Evolutionary conservation across 2,329 filamentous ascomycete genomes (phyloP).

Genomic region (Ramichloridium luteum): DNA sequence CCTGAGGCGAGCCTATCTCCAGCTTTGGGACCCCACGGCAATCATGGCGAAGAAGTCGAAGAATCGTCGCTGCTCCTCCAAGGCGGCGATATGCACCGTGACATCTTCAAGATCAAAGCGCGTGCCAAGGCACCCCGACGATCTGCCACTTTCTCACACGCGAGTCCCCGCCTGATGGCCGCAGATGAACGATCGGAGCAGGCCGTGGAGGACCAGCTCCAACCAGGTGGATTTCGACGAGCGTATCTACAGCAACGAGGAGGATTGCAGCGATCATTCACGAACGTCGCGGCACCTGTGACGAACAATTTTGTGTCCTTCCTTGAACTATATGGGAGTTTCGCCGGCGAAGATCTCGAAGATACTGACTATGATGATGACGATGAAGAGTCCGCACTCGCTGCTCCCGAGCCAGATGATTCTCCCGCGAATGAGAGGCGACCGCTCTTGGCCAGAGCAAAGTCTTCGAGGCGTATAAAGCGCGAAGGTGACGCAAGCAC

Average conservation of each 20-base stretch:
- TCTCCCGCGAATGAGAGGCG: constrained; percentile 45
- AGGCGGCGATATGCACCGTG: constrained; percentile 67
- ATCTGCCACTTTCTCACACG: constrained; percentile 53
- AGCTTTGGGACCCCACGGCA: constrained; percentile 3
- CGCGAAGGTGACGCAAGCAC: constrained; percentile 52
- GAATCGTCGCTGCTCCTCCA: constrained; percentile 56
- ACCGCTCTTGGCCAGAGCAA: constrained; percentile 46
- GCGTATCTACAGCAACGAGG: constrained; percentile 37
- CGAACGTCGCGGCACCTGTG: constrained; percentile 39
- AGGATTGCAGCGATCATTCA: constrained; percentile 31
- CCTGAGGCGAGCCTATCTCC: constrained; percentile 18
- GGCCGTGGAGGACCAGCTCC: constrained; percentile 33
- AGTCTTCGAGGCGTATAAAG: constrained; percentile 35
- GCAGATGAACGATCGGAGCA: constrained; percentile 16
- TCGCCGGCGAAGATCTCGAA: constrained; percentile 58
- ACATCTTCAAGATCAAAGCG: constrained; percentile 62
- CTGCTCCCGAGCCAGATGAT: constrained; percentile 36
- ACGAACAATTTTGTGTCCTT: constrained; percentile 64
- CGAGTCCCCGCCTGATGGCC: constrained; percentile 8
- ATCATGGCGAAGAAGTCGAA: constrained; percentile 6
- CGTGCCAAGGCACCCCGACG: constrained; percentile 39
- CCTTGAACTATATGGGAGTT: constrained; percentile 61
- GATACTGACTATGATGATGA: constrained; percentile 39
- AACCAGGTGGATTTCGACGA: constrained; percentile 43
- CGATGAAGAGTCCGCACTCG: constrained; percentile 43